Conservation (phyloP, 305 asterid genomes). For the Fraxinus dipetala region DNA sequence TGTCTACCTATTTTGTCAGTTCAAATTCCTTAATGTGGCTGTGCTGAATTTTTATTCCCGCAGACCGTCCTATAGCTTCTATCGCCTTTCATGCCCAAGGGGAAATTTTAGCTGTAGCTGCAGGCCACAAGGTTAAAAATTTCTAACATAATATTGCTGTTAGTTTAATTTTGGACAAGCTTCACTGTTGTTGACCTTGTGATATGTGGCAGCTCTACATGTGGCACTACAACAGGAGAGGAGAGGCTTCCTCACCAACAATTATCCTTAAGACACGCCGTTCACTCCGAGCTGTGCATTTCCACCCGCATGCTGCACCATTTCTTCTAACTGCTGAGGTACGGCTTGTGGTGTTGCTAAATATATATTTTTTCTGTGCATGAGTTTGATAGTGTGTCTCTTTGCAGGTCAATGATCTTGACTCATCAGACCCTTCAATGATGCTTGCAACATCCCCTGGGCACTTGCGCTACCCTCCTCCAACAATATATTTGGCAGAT, state of each 20-base stretch:
- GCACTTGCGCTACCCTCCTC: conserved; percentile 83
- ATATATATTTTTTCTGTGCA: conserved; percentile 8
- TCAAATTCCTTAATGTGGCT: conserved; percentile 21
- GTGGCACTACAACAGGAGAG: conserved; percentile 85
- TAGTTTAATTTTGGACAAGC: conserved; percentile 16
- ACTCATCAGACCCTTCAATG: conserved; percentile 88
- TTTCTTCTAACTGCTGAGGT: conserved; percentile 98
- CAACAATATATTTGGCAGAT: conserved; percentile 79
- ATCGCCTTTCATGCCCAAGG: conserved; percentile 98
- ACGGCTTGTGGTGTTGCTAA: conserved; percentile 28
- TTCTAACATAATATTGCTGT: conserved; percentile 14
- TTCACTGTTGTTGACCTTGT: conserved; percentile 32
- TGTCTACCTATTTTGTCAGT: conserved; percentile 10
- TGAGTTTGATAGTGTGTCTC: conserved; percentile 24
- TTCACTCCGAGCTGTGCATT: conserved; percentile 95
- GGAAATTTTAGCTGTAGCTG: conserved; percentile 89
- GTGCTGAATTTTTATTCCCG: conserved; percentile 20
- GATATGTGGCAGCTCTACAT: conserved; percentile 65
- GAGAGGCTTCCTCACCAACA: conserved; percentile 76
- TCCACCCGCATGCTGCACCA: conserved; percentile 91
- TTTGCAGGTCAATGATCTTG: conserved; percentile 86
- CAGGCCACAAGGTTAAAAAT: conserved; percentile 89
- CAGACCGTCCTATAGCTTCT: conserved; percentile 96
- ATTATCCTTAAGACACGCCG: conserved; percentile 84
- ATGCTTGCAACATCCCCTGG: conserved; percentile 79